Conservation (phyloP, 257 asterid species). For the Solanum corneliomulleri region DNA sequence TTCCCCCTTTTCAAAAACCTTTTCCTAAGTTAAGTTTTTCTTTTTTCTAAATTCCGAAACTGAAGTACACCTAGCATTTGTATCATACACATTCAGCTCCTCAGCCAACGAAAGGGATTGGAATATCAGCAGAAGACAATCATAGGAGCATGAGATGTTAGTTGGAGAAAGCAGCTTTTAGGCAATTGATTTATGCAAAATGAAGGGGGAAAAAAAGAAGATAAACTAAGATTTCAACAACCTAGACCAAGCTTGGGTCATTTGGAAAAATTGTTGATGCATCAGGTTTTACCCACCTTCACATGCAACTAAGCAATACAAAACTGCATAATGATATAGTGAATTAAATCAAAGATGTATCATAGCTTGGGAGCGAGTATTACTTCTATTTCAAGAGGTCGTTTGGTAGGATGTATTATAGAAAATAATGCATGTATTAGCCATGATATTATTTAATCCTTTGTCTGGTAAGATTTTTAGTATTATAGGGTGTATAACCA, state of each 20-base stretch:
- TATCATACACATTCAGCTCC: background rate
- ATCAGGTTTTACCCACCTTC: background rate
- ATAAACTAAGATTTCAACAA: background rate
- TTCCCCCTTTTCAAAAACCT: background rate
- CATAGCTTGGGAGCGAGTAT: background rate
- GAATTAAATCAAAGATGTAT: background rate
- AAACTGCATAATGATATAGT: background rate
- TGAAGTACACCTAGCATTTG: background rate
- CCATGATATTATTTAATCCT: background rate
- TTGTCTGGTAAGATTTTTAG: background rate
- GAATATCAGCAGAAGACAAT: background rate
- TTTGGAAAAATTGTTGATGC: background rate
- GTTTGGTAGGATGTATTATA: background rate
- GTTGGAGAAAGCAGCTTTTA: background rate
- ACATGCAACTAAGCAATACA: background rate
- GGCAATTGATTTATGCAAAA: background rate
- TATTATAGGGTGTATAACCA: background rate
- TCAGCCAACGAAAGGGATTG: background rate
- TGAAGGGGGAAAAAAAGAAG: background rate
- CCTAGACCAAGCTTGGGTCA: background rate
- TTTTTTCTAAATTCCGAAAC: background rate
- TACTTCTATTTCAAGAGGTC: background rate
- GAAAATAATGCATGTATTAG: background rate
- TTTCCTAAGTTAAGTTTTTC: background rate
- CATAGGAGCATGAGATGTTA: background rate